phyloP scores from a whole-genome alignment of 148 eudicot genomes.

The Camellia granthamiana region DNA sequence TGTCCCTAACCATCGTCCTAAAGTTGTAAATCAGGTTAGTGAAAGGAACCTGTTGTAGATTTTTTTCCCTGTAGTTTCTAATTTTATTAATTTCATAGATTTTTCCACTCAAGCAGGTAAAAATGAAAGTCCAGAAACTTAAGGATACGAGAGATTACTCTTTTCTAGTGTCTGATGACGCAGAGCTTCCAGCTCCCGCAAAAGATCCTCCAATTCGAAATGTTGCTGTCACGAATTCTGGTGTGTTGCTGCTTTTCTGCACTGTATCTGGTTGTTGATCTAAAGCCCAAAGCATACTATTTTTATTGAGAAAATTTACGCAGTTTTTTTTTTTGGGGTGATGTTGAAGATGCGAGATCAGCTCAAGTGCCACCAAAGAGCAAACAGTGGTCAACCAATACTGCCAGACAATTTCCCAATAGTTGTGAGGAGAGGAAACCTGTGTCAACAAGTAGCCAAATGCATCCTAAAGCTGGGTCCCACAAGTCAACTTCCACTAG shows the following conservation, averaged over 20 bases:
- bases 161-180: slow-evolving; percentile 77
- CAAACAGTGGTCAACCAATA: slow-evolving; percentile 30
- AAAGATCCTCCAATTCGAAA: slow-evolving; percentile 37
- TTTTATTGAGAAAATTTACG: slow-evolving; percentile 29
- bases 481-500: slow-evolving; percentile 30
- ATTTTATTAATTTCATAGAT: background rate
- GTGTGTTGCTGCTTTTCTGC: slow-evolving; percentile 31
- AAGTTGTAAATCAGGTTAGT: slow-evolving; percentile 36
- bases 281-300: slow-evolving; percentile 21
- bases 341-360: slow-evolving; percentile 64
- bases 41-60: background rate
- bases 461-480: slow-evolving; percentile 25
- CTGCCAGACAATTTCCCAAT: slow-evolving; percentile 29
- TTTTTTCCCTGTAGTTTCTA: background rate
- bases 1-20: slow-evolving; percentile 25
- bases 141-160: slow-evolving; percentile 88
- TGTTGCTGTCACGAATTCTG: slow-evolving; percentile 39
- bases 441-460: slow-evolving; percentile 23
- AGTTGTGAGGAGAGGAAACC: slow-evolving; percentile 45
- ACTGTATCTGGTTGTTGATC: slow-evolving; percentile 6
- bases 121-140: slow-evolving; percentile 54
- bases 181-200: slow-evolving; percentile 54
- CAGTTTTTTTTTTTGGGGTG: slow-evolving; percentile 36
- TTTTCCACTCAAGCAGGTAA: slow-evolving; percentile 36
- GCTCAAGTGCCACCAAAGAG: slow-evolving; percentile 47